These are phyloP conservation scores for Evernia prunastri DNA, from an alignment of 495 filamentous ascomycete genomes.

Conservation along the genomic window DNA sequence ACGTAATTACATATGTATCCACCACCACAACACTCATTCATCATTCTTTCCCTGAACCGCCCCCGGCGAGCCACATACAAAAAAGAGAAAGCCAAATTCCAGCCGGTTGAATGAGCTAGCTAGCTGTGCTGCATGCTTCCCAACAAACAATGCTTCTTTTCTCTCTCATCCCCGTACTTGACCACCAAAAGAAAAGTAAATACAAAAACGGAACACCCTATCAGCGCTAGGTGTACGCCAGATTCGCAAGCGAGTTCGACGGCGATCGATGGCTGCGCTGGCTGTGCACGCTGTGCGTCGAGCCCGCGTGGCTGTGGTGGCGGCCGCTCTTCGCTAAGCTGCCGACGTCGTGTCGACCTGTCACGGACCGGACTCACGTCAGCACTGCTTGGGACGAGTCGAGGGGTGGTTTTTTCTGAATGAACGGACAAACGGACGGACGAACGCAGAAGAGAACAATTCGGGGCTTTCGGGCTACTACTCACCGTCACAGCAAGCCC, in stretches of 20 bases:
- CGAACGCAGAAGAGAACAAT: neutral
- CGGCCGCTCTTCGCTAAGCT: conserved; percentile 38
- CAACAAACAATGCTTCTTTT: no score
- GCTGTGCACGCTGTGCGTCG: conserved; percentile 10
- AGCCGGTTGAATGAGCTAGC: neutral
- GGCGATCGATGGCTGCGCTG: conserved; percentile 3
- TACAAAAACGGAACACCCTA: no score
- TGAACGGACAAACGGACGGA: no score
- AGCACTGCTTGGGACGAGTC: neutral
- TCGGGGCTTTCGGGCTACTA: conserved; percentile 10
- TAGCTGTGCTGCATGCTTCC: neutral
- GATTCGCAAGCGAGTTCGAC: conserved; percentile 17
- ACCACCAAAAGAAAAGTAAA: no score
- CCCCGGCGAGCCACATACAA: neutral
- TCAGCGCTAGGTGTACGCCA: no score
- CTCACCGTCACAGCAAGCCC: conserved; percentile 95
- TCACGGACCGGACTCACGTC: conserved; percentile 15
- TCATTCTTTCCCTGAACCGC: neutral
- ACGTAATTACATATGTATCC: neutral
- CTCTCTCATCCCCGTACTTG: no score
- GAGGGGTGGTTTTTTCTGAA: no score
- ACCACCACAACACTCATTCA: neutral
- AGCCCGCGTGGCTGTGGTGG: conserved; percentile 15
- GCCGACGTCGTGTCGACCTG: conserved; percentile 68
- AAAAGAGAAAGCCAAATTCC: neutral